Conservation (phyloP, 441 rosid genomes). For the Flueggea neowawraea region DNA sequence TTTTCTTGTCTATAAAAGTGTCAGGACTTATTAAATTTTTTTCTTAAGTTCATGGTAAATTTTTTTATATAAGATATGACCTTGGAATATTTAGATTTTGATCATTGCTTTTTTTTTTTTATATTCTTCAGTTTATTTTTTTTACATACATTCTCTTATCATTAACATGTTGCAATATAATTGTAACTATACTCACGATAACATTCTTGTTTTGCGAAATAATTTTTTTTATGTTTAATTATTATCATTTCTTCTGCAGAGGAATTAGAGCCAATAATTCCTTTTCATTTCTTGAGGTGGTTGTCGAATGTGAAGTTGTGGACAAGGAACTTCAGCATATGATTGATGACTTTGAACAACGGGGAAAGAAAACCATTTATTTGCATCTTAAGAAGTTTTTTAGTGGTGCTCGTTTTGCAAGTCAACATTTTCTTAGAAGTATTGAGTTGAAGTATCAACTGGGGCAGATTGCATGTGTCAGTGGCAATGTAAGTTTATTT, state of each 20-base stretch:
- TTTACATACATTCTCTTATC: background rate
- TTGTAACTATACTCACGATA: background rate
- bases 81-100: conserved; percentile 2
- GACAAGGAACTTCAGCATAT: conserved; percentile 32
- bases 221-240: conserved; percentile 11
- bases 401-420: conserved; percentile 80
- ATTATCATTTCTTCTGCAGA: conserved; percentile 40
- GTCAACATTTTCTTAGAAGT: conserved; percentile 63
- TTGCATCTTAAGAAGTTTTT: conserved; percentile 91
- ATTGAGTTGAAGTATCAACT: conserved; percentile 53
- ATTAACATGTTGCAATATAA: background rate
- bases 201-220: conserved; percentile 3
- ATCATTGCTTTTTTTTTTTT: background rate
- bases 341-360: conserved; percentile 18
- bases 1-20: background rate
- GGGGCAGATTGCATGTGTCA: conserved; percentile 84
- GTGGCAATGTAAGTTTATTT: conserved; percentile 71
- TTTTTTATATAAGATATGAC: background rate
- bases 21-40: background rate
- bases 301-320: conserved; percentile 73
- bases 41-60: background rate
- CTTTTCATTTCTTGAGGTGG: conserved; percentile 81
- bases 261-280: conserved; percentile 71
- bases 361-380: conserved; percentile 47
- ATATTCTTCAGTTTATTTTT: background rate